phyloP scores from a whole-genome alignment of 371 early-diverging fungal genomes.

The Mucor lusitanicus region DNA sequence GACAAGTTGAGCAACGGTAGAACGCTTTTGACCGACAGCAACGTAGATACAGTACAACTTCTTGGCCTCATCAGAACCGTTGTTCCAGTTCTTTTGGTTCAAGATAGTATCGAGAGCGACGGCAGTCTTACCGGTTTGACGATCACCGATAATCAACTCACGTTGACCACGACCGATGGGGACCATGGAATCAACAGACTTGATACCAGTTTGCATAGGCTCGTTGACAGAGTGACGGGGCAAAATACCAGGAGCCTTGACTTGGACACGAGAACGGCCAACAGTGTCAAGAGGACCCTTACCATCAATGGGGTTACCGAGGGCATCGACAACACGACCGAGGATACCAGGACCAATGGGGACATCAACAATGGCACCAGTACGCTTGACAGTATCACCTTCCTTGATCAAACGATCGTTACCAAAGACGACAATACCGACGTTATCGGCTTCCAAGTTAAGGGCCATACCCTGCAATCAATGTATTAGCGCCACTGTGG shows the following conservation, averaged over 20 bases:
- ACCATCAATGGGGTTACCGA: constrained; percentile 98
- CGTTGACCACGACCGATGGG: constrained; percentile 99
- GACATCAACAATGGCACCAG: constrained; percentile 96
- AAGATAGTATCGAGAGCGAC: constrained; percentile 96
- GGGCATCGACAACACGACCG: constrained; percentile 96
- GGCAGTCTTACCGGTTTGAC: constrained; percentile 97
- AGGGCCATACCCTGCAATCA: constrained; percentile 87
- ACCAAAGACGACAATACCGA: constrained; percentile 98
- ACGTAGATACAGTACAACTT: constrained; percentile 96
- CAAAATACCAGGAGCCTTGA: constrained; percentile 98
- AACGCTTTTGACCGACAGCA: constrained; percentile 96
- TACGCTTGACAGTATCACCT: constrained; percentile 97
- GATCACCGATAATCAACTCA: constrained; percentile 98
- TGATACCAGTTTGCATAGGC: constrained; percentile 98
- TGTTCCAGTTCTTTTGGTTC: constrained; percentile 97
- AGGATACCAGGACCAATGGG: constrained; percentile 90
- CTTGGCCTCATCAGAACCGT: constrained; percentile 46
- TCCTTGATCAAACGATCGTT: constrained; percentile 91
- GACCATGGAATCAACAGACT: constrained; percentile 98
- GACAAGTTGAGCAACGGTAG: constrained; percentile 97
- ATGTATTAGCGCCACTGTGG: too few species aligned
- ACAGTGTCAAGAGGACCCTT: constrained; percentile 90
- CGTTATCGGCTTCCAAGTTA: constrained; percentile 97
- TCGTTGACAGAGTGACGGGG: constrained; percentile 96
- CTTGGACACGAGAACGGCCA: constrained; percentile 87